A percentile compares a stretch with the other conserved stretches of the same genome.
These are phyloP conservation scores for Aspergillus intermedius DNA, from an alignment of 2,329 filamentous ascomycete genomes.

Conservation along the genomic window DNA sequence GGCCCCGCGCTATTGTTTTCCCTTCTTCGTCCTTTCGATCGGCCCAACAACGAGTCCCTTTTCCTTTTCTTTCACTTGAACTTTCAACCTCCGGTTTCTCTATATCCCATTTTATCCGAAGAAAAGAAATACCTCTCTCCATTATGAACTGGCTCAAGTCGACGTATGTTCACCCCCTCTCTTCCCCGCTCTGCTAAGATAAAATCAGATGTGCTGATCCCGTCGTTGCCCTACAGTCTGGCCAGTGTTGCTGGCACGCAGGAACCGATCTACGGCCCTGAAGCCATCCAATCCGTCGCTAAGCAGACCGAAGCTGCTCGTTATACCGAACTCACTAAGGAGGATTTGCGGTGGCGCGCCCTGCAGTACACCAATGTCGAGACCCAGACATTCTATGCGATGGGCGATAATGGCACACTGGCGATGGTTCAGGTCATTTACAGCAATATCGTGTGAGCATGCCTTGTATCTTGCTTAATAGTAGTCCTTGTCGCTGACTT, in stretches of 20 bases:
- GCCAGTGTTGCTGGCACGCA: constrained; percentile 86
- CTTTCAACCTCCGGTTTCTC: not conserved
- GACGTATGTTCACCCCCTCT: constrained; percentile 54
- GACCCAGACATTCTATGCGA: constrained; percentile 90
- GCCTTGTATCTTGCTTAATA: not conserved
- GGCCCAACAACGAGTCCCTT: constrained; percentile 10
- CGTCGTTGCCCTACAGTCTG: constrained; percentile 39
- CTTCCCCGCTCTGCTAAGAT: constrained; percentile 1
- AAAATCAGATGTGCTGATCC: constrained; percentile 46
- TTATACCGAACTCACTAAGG: constrained; percentile 70
- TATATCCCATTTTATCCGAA: constrained; percentile 1
- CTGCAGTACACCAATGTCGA: constrained; percentile 85
- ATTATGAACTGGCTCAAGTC: constrained; percentile 97
- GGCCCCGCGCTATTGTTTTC: constrained; percentile 31
- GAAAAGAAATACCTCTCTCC: constrained; percentile 21
- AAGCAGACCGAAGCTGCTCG: constrained; percentile 70
- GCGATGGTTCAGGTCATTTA: constrained; percentile 89
- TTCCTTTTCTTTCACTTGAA: constrained; percentile 6
- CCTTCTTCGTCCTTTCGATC: constrained; percentile 11
- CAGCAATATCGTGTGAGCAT: constrained; percentile 83
- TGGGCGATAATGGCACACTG: constrained; percentile 67
- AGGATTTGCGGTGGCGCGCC: constrained; percentile 75
- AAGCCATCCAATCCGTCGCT: constrained; percentile 78
- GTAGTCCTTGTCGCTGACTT: constrained; percentile 6
- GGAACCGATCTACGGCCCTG: constrained; percentile 89